These are phyloP conservation scores for Planoprotostelium fungivorum DNA, from an alignment of 78 protist species.

Conservation along the genomic window DNA sequence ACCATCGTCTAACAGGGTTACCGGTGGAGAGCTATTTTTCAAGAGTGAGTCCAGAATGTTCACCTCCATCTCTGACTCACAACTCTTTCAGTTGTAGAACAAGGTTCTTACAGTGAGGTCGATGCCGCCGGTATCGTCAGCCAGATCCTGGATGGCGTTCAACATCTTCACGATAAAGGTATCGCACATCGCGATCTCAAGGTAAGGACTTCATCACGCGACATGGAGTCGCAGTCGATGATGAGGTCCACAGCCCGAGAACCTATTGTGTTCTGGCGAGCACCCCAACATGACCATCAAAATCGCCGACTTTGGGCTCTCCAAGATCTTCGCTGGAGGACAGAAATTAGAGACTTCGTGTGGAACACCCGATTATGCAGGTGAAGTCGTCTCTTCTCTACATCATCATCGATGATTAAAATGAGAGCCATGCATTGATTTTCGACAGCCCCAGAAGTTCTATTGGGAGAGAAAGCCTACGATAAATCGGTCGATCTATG, in stretches of 20 bases:
- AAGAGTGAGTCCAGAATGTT: constrained; percentile 21
- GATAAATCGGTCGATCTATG: constrained; percentile 69
- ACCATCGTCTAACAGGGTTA: constrained; percentile 18
- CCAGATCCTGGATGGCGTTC: constrained; percentile 45
- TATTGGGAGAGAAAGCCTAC: constrained; percentile 54
- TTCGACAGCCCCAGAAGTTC: constrained; percentile 73
- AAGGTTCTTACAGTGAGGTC: constrained; percentile 68
- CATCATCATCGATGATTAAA: background rate
- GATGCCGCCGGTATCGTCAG: constrained; percentile 24
- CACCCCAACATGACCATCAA: constrained; percentile 52
- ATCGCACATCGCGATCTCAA: constrained; percentile 72
- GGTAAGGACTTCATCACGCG: background rate
- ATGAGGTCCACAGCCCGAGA: constrained; percentile 37
- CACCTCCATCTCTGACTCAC: background rate
- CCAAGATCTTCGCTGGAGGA: constrained; percentile 61
- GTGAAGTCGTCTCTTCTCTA: background rate
- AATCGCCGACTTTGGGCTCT: constrained; percentile 73
- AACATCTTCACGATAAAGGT: constrained; percentile 57
- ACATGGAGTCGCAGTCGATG: background rate
- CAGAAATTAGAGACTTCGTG: constrained; percentile 63
- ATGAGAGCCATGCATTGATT: too few species aligned
- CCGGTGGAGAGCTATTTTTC: constrained; percentile 68
- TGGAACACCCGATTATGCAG: constrained; percentile 71
- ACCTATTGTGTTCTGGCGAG: constrained; percentile 63
- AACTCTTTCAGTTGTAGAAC: constrained; percentile 46